Percentiles rank a stretch among this genome's conserved stretches.
phyloP scores from a whole-genome alignment of 768 basidiomycete species.

The Collybia sp. region DNA sequence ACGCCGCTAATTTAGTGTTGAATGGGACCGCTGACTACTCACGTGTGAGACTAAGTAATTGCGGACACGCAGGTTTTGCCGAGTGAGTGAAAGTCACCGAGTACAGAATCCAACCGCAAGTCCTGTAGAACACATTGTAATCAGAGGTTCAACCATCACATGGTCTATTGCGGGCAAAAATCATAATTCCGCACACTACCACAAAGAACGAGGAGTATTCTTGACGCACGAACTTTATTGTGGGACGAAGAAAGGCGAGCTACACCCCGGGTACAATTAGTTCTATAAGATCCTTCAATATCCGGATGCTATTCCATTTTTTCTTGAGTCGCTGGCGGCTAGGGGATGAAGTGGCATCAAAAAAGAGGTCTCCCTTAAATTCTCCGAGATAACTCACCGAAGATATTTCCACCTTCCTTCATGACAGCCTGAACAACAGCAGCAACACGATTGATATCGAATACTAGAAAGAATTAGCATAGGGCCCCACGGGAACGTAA shows the following conservation, averaged over 20 bases:
- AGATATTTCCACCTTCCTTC: slow-evolving; percentile 48
- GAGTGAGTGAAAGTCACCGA: too few relatives aligned
- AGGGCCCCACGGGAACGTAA: neutral
- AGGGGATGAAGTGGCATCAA: slow-evolving; percentile 1
- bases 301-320: slow-evolving; percentile 88
- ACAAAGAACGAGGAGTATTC: too few relatives aligned
- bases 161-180: too few relatives aligned
- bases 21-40: neutral
- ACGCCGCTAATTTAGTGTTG: neutral
- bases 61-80: neutral
- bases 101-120: neutral
- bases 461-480: slow-evolving; percentile 30
- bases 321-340: slow-evolving; percentile 90
- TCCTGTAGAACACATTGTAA: too few relatives aligned
- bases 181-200: too few relatives aligned
- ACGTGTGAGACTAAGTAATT: neutral
- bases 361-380: slow-evolving; percentile 4
- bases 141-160: too few relatives aligned
- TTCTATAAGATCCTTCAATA: slow-evolving; percentile 40
- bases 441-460: slow-evolving; percentile 66
- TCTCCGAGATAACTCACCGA: slow-evolving; percentile 40
- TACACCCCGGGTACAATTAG: slow-evolving; percentile 2
- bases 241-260: too few relatives aligned
- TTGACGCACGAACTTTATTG: too few relatives aligned
- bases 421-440: slow-evolving; percentile 73